Base-by-base conservation (phyloP, 2,329 filamentous ascomycete genomes). In the Purpureocillium lavendulum region DNA sequence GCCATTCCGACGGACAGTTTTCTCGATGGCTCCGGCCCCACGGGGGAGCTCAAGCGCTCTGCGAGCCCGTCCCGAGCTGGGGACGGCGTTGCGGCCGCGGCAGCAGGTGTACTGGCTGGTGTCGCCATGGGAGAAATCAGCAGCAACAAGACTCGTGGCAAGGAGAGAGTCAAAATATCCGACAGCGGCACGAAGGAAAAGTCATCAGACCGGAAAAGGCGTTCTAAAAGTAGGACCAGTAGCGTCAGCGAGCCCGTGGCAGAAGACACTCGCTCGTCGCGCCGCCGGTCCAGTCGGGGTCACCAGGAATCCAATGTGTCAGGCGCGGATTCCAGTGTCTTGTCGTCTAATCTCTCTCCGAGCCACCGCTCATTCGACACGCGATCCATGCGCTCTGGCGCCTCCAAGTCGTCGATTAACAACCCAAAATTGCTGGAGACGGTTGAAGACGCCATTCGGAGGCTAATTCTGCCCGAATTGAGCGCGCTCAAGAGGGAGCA, bases 401-500 rank as follows among this genome's bases (percentile, higher is more conserved):
- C 61, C 17, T 77, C 75, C 21, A 77, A 73, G 39, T 86, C 87
- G 3, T 90, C 86, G 0, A 86, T 94, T 58, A 94, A 94, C 63
- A 95, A 96, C 53, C 89, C 89, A 0, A 92, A 87, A 56, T 67
- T 96, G 2, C 73, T 96, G 2, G 86, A 92, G 53, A 92, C 88
- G 0, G 89, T 96, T 3, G 89, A 96, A 63, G 88, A 95, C 62
- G 88, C 88, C 12, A 94, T 96, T 54, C 82, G 87, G 46, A 77
- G 88, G 36, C 71, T 95, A 36, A 94, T 96, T 39, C 66, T 98
- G 3, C 92, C 92, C 0, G 90, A 98, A 60, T 71, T 98, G 33
- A 90, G 87, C 51, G 87, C 88, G 9, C 69, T 98, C 40, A 96
- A 95, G 60, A 80, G 89, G 52, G 88, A 95, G 55, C 85, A 90